Evolutionary conservation across 148 eudicot genomes (phyloP), one percentile per base, ranked within the genome.

Genomic region (Vaccinium myrtillus): DNA sequence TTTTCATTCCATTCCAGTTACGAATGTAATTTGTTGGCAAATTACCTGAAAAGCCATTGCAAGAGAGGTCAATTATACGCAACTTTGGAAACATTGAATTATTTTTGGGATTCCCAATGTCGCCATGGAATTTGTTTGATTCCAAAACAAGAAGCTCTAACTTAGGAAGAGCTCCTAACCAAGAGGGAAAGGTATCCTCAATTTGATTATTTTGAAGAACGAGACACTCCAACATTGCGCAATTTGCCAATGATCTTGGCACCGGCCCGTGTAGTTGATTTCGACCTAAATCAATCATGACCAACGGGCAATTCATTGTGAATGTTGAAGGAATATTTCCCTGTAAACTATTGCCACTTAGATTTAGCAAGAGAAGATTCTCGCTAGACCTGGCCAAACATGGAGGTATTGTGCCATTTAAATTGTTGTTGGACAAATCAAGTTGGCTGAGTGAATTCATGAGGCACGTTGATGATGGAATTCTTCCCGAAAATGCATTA

Each of bases 221-320:
- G 46, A 43, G 46, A 18, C 23, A 18, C n/a, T 61, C 0, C 25
- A 61, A 1, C 23, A 18, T 21, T 46, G 51, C 0, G 5, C 90
- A 86, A 10, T 86, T 83, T 25, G 36, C 74, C 36, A 88, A 48
- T 51, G 89, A 85, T 65, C 58, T 88, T 19, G 86, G 87, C 6
- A 85, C 65, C 39, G 49, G 7, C 69, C 89, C 87, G 19, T 51
- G 39, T 13, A 88, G n/a, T 6, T 75, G 86, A 43, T 88, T 88
- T 48, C 83, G 27, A 25, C 90, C 86, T 23, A 88, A 75, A 55
- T 88, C 71, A 13, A 88, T 73, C 83, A 82, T 78, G 76, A 63
- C 78, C 82, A 85, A 14, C 0, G 49, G 49, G 54, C 84, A 65
- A 3, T 63, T 81, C 12, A 3, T 55, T 7, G 50, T 19, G 55